These are phyloP conservation scores for Blastobotrys mokoenaii DNA, from an alignment of 805 yeast species.

Conservation along the genomic window DNA sequence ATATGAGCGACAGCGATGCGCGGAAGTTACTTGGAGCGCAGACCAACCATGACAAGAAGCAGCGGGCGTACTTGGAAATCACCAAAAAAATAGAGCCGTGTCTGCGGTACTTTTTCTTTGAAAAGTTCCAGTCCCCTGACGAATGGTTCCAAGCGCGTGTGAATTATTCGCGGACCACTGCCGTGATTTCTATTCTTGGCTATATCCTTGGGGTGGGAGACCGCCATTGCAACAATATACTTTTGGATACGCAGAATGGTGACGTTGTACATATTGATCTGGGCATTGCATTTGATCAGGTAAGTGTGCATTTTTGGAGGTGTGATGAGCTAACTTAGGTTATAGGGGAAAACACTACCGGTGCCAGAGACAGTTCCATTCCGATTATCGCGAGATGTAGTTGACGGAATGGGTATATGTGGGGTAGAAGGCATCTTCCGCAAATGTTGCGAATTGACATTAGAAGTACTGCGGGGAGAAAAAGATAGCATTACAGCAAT, in stretches of 20 bases:
- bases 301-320: too few relatives aligned
- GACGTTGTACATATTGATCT: conserved; percentile 94
- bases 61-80: conserved; percentile 23
- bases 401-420: conserved; percentile 89
- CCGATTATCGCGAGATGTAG: conserved; percentile 78
- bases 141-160: conserved; percentile 65
- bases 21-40: conserved; percentile 22
- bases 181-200: conserved; percentile 81
- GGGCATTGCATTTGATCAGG: conserved; percentile 92
- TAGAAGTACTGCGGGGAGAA: conserved; percentile 56
- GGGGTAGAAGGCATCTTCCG: conserved; percentile 74
- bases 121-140: conserved; percentile 55
- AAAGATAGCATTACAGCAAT: conserved; percentile 68
- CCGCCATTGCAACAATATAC: conserved; percentile 83
- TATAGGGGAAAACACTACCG: conserved; percentile 57
- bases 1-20: conserved; percentile 22
- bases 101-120: conserved; percentile 61
- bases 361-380: conserved; percentile 94
- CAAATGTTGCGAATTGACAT: conserved; percentile 64
- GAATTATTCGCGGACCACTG: conserved; percentile 67
- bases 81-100: conserved; percentile 57
- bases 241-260: conserved; percentile 73
- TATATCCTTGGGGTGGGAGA: conserved; percentile 89
- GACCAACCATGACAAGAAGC: conserved; percentile 28
- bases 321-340: neutral